phyloP scores from a whole-genome alignment of 2,329 filamentous ascomycete species.

The Verticillium nubilum region DNA sequence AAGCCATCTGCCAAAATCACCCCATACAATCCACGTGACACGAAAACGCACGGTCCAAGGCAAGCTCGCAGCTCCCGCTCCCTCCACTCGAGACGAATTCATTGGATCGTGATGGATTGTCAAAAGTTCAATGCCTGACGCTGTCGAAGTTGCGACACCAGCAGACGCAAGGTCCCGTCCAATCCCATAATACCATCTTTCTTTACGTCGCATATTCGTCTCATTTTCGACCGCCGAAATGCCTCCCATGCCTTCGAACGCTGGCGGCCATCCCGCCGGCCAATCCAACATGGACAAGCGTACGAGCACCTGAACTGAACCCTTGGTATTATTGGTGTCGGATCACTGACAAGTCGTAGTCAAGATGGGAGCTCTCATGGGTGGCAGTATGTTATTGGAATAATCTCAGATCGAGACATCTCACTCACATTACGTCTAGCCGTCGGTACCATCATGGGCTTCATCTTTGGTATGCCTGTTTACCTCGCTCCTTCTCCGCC shows the following conservation, averaged over 20 bases:
- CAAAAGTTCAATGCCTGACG: neutral
- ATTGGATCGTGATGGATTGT: neutral
- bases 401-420: neutral
- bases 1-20: neutral
- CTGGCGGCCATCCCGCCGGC: constrained; percentile 30
- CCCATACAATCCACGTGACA: neutral
- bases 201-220: neutral
- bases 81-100: neutral
- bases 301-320: constrained; percentile 21
- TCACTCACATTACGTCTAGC: constrained; percentile 49
- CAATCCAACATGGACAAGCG: constrained; percentile 51
- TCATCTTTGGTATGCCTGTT: constrained; percentile 75
- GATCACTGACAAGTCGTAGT: constrained; percentile 45
- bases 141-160: neutral
- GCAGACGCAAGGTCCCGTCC: neutral
- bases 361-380: constrained; percentile 99
- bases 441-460: constrained; percentile 93
- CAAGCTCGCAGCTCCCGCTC: neutral
- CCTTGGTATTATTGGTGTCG: neutral
- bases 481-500: neutral
- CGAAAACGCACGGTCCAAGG: neutral
- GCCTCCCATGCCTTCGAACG: constrained; percentile 35
- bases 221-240: constrained; percentile 17
- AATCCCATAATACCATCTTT: neutral
- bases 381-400: constrained; percentile 68